Base-by-base conservation (phyloP, 129 eudicot genomes). In the Arctium lappa region DNA sequence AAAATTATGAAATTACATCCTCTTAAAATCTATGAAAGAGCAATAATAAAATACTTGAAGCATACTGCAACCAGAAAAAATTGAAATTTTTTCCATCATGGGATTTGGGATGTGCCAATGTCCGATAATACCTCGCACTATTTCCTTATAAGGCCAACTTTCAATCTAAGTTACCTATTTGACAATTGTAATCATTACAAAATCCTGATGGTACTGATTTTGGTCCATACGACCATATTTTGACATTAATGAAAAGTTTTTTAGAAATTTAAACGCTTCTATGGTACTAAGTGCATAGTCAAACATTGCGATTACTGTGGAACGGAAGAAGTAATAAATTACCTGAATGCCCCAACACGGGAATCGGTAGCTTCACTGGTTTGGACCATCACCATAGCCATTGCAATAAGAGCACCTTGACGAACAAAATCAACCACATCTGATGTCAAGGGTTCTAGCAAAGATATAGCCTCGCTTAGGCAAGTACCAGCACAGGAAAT, bases 351-450 rank as follows among this genome's bases (percentile, higher is more conserved):
- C 69, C 99, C 99, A 71, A 96, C 99, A 78, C 99, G 99, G 65
- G 97, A 91, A 81, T 93, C 99, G 65, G 95, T 91, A 38, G 99
- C 98, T 89, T 96, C 99, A 78, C 92, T 96, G 76, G 77, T 96
- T 89, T 96, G 99, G 48, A 96, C 92, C 99, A 96, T 91, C 33
- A 96, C 99, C 99, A 96, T 96, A 27, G 99, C 98, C 99, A 96
- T 93, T 68, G 98, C 98, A 82, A 96, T 96, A 8, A 93, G 87
- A 83, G 99, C 97, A 44, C 99, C 99, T 93, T 96, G 99, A 42
- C 99, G 98, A 44, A 96, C 99, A 90, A 96, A 96, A 69, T 91
- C 99, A 74, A 89, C 95, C 42, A 93, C 98, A 81, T 96, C 99
- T 37, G 97, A 96, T 11, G 99, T 96, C 85, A 96, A 75, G 42